Conservation (phyloP, 2,329 filamentous ascomycete species). For the Fusarium sambucinum region DNA sequence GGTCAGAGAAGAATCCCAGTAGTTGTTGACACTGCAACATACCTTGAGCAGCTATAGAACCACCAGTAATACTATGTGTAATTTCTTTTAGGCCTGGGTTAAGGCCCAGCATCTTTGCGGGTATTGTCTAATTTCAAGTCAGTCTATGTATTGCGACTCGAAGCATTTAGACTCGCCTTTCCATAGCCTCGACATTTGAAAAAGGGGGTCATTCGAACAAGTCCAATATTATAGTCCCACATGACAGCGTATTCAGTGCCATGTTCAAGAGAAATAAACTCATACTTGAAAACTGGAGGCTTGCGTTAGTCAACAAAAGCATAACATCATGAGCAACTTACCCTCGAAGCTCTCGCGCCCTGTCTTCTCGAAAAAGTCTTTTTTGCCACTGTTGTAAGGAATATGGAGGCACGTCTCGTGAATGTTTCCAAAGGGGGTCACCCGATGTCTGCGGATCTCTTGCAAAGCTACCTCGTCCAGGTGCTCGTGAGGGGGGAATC, state of each 20-base stretch:
- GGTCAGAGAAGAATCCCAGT: conserved; percentile 22
- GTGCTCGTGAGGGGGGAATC: conserved; percentile 80
- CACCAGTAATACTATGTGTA: conserved; percentile 93
- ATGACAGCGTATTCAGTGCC: conserved; percentile 80
- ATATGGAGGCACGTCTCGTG: conserved; percentile 77
- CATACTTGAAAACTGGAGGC: conserved; percentile 64
- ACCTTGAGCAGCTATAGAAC: conserved; percentile 91
- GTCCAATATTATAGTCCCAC: conserved; percentile 97
- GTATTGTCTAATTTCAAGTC: conserved; percentile 75
- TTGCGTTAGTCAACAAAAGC: conserved; percentile 31
- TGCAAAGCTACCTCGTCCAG: conserved; percentile 67
- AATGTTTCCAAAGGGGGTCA: conserved; percentile 75
- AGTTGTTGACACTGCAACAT: conserved; percentile 28
- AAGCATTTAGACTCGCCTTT: conserved; percentile 71
- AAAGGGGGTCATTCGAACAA: conserved; percentile 93
- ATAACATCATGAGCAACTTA: conserved; percentile 55
- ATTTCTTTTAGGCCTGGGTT: conserved; percentile 91
- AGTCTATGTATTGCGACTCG: conserved; percentile 11
- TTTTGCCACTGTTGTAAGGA: conserved; percentile 95
- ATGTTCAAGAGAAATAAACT: conserved; percentile 77
- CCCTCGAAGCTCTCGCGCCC: conserved; percentile 90
- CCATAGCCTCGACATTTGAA: conserved; percentile 91
- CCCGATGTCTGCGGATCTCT: conserved; percentile 71
- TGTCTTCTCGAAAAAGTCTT: conserved; percentile 86
- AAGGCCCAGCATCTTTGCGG: conserved; percentile 81